phyloP scores from a whole-genome alignment of 805 yeast species.

The Vanderwaltozyma yarrowii region DNA sequence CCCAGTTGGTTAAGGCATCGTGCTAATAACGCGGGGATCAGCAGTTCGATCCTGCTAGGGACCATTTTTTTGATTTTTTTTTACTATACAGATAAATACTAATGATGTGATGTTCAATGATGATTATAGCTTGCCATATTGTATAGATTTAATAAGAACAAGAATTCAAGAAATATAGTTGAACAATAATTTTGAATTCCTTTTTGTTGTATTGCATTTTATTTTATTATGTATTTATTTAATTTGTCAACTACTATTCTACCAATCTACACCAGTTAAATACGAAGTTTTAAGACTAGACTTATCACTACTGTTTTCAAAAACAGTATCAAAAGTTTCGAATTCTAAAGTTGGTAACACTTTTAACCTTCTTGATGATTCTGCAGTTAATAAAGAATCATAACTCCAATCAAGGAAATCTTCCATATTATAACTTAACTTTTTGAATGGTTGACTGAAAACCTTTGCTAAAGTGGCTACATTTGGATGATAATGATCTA shows the following conservation, averaged over 20 bases:
- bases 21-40: constrained; percentile 32
- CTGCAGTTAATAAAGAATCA: constrained; percentile 51
- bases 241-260: background rate
- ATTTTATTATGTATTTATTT: no score
- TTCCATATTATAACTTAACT: constrained; percentile 79
- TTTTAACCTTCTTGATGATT: constrained; percentile 51
- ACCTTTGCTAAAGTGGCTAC: constrained; percentile 86
- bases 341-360: constrained; percentile 72
- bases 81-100: no score
- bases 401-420: constrained; percentile 93
- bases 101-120: no score
- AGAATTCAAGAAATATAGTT: no score
- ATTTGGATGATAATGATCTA: constrained; percentile 88
- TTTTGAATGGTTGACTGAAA: constrained; percentile 81
- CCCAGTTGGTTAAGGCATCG: constrained; percentile 32
- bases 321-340: constrained; percentile 30
- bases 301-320: constrained; percentile 5
- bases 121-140: no score
- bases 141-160: no score
- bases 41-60: constrained; percentile 31
- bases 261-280: constrained; percentile 22
- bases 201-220: no score
- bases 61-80: constrained; percentile 16
- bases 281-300: constrained; percentile 2
- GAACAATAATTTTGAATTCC: no score